Evolutionary conservation across 1,284 basidiomycete species (phyloP), one percentile per base, ranked within the genome.

Genomic region (Laetiporus sulphureus): DNA sequence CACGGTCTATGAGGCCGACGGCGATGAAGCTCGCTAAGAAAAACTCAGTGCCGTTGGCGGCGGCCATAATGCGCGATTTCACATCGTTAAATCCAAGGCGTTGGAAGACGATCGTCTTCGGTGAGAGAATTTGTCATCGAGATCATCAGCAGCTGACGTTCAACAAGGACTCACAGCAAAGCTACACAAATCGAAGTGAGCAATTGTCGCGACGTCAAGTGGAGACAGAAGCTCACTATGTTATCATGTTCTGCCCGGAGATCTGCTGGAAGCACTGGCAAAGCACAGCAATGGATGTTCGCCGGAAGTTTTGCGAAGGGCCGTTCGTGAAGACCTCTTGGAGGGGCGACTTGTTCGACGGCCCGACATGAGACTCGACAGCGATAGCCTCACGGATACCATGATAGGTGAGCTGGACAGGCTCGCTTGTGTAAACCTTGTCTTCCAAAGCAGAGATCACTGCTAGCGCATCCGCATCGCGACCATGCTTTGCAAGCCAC

Each of bases 191-290:
- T 15, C 13, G 31, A 16, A 4, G 32, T 29, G 8, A 32, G 23
- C 24, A n/a, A n/a, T n/a, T n/a, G n/a, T n/a, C n/a, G n/a, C n/a
- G n/a, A n/a, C n/a, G n/a, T n/a, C n/a, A n/a, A n/a, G n/a, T n/a
- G n/a, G n/a, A n/a, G n/a, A n/a, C n/a, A n/a, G n/a, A n/a, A n/a
- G 66, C 72, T 41, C 63, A 80, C 62, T 83, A 83, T 8, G 79
- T 83, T 50, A 85, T 78, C 8, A 84, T 48, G 49, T 86, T 86
- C 53, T 74, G 73, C 23, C 71, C 73, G 12, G 74, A 74, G 21
- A 83, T 75, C 56, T 85, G 83, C 58, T 86, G 80, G 63, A 85
- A 83, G 52, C 77, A 78, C 51, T 85, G 83, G 36, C 73, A 71
- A 38, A 75, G 65, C 40, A 83, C 63, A 4, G 72, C 83, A 16